These are phyloP conservation scores for Xylaria multiplex DNA, from an alignment of 2,329 filamentous ascomycete species.

Conservation along the genomic window DNA sequence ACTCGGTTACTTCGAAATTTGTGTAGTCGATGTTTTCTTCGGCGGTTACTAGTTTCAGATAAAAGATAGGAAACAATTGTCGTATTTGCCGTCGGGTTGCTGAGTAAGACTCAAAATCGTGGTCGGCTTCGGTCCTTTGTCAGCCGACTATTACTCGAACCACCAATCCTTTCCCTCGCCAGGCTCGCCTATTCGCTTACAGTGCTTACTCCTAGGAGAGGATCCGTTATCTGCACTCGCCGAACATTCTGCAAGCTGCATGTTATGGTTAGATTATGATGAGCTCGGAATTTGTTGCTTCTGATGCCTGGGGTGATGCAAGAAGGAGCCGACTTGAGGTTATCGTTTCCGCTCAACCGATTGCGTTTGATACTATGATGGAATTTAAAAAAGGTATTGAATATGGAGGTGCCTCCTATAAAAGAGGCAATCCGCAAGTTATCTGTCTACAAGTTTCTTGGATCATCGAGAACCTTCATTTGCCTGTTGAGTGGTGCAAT, in stretches of 20 bases:
- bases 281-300: not conserved
- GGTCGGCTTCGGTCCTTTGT: constrained; percentile 1
- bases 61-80: not conserved
- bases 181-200: not conserved
- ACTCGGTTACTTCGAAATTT: not conserved
- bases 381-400: not conserved
- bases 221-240: not conserved
- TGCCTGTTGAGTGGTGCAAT: not conserved
- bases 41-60: not conserved
- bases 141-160: not conserved
- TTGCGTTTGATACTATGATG: not conserved
- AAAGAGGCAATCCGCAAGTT: not conserved
- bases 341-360: not conserved
- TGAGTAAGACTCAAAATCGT: not conserved
- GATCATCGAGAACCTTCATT: not conserved
- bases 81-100: not conserved
- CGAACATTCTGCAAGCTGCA: not conserved
- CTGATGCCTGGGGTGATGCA: not conserved
- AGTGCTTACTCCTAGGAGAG: not conserved
- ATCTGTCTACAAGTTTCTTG: not conserved
- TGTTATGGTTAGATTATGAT: not conserved
- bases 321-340: not conserved
- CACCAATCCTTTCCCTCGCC: not conserved
- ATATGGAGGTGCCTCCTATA: not conserved
- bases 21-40: not conserved